Evolutionary conservation across 805 yeast genomes (phyloP), one percentile per base, ranked within the genome.

Genomic region (Priceomyces carsonii): DNA sequence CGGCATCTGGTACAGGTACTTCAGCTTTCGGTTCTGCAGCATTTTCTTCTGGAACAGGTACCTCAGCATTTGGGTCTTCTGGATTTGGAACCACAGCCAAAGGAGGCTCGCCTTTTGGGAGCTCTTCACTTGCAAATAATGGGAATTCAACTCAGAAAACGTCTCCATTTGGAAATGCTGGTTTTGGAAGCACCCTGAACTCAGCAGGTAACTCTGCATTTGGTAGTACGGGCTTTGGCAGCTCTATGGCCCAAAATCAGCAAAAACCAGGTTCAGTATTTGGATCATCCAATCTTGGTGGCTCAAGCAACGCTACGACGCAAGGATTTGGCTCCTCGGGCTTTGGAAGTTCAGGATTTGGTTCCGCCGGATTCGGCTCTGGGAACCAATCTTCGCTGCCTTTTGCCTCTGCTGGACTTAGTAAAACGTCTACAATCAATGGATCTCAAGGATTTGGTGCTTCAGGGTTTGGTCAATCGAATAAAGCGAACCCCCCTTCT

Each of bases 61-160:
- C 35, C 4, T 27, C 36, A 13, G 35, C 39, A 14, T 38, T 41
- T 34, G 45, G 38, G 3, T 26, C 36, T 10, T 25, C 41, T 10
- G 33, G 36, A 7, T 35, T 36, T 36, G 34, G 34, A 20, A 9
- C 26, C 18, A 10, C 19, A 5, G 37, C 20, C 9, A 9, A 18
- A n/a, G 18, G 12, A 25, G 4, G 26, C 24, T 16, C 32, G n/a
- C 15, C 24, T 5, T 33, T 32, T 24, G 47, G 38, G 10, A 35
- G 42, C 18, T 47, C 62, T 8, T 42, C 52, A 9, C 47, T 51
- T 46, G 56, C 55, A 7, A 13, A 51, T 6, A 7, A 46, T 9
- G 22, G 17, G 4, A 28, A 18, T 24, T 13, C 26, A 8, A 26
- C 15, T 24, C 7, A 24, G n/a, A 24, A 32, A 24, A 10, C 5